These are phyloP conservation scores for Aspergillus sp. DNA, from an alignment of 2,329 filamentous ascomycete species.

Conservation along the genomic window DNA sequence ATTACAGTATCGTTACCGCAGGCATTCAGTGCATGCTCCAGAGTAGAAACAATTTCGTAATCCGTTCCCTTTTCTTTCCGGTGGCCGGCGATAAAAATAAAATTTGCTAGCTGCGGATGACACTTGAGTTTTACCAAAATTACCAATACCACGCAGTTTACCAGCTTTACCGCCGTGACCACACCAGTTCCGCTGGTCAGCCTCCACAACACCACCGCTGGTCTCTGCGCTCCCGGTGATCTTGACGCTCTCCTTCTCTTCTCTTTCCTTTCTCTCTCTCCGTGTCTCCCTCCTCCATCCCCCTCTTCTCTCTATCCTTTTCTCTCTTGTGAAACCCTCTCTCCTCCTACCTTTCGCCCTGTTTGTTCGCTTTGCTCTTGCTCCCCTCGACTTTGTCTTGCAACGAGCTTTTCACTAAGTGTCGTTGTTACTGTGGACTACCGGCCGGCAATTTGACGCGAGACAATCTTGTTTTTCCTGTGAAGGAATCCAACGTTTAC, in stretches of 20 bases:
- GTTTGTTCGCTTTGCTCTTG: slow-evolving; percentile 15
- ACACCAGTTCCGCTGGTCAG: background rate
- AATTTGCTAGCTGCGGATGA: slow-evolving; percentile 1
- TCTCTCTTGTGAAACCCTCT: slow-evolving; percentile 35
- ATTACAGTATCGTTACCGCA: no score
- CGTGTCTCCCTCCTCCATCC: slow-evolving; percentile 5
- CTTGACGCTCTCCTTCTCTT: slow-evolving; percentile 5
- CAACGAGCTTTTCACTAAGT: slow-evolving; percentile 55
- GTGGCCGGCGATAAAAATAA: slow-evolving; percentile 7
- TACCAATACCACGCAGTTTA: slow-evolving; percentile 5
- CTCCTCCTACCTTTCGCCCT: slow-evolving; percentile 43
- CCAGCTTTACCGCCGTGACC: background rate
- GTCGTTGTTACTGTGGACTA: slow-evolving; percentile 42
- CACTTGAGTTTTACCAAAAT: background rate
- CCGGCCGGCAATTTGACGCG: slow-evolving; percentile 27
- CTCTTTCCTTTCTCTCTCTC: slow-evolving; percentile 8
- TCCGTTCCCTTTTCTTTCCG: background rate
- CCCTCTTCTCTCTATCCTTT: slow-evolving; percentile 35
- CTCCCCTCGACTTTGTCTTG: slow-evolving; percentile 17
- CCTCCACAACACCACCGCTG: background rate
- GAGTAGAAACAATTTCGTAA: background rate
- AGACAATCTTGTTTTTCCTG: slow-evolving; percentile 20
- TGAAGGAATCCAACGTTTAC: slow-evolving; percentile 7
- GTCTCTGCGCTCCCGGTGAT: slow-evolving; percentile 1
- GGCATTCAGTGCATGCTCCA: no score